Conservation (phyloP, 441 rosid species). For the Populus tomentosa region DNA sequence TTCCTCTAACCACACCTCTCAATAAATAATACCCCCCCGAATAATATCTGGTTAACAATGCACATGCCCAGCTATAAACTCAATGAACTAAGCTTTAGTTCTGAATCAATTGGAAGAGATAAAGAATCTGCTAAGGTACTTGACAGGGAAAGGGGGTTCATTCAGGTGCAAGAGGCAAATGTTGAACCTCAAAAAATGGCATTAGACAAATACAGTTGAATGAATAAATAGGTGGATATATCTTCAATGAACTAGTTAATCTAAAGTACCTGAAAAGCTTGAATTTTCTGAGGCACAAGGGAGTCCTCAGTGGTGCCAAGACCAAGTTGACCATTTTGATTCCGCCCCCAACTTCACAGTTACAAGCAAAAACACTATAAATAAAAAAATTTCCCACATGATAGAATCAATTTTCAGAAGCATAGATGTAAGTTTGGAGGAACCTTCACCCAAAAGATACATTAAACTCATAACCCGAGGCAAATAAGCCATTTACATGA, state of each 20-base stretch:
- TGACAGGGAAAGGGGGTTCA: not conserved
- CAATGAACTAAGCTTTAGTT: not conserved
- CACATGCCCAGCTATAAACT: not conserved
- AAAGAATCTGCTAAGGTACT: not conserved
- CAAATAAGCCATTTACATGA: not conserved
- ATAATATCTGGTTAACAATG: not conserved
- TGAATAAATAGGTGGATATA: not conserved
- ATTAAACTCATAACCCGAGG: not conserved
- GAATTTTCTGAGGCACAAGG: slow-evolving; percentile 84
- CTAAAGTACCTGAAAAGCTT: slow-evolving; percentile 73
- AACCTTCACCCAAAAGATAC: not conserved
- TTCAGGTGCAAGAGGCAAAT: not conserved
- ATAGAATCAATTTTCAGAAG: not conserved
- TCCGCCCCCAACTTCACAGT: slow-evolving; percentile 90
- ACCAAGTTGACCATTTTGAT: slow-evolving; percentile 99
- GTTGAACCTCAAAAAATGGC: not conserved
- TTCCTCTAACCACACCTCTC: not conserved
- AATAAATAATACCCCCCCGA: not conserved
- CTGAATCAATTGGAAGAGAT: not conserved
- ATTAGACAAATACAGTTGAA: not conserved
- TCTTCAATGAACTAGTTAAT: not conserved
- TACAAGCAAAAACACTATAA: slow-evolving; percentile 12
- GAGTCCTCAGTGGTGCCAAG: slow-evolving; percentile 86
- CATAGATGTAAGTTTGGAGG: not conserved
- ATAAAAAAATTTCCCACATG: not conserved